A percentile compares a stretch with the other conserved stretches of the same genome.
These are phyloP conservation scores for Solanum clarkiae DNA, from an alignment of 257 asterid genomes.

Conservation along the genomic window DNA sequence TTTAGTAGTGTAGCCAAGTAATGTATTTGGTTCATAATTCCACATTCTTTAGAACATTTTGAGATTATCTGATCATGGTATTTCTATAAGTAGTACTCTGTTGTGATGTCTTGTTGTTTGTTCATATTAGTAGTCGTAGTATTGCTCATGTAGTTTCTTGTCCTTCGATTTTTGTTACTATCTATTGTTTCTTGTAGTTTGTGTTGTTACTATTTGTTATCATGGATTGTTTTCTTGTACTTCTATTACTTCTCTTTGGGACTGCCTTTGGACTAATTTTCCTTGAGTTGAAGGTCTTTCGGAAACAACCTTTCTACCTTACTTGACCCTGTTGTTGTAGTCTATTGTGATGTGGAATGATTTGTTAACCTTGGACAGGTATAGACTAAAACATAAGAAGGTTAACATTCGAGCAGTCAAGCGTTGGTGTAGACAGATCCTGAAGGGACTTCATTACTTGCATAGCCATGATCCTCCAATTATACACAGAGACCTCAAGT, in stretches of 20 bases:
- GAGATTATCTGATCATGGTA: neutral
- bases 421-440: slow-evolving; percentile 83
- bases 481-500: slow-evolving; percentile 85
- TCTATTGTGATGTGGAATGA: neutral
- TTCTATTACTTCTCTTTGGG: neutral
- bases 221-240: neutral
- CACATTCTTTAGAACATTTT: neutral
- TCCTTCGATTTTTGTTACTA: neutral
- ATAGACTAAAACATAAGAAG: slow-evolving; percentile 67
- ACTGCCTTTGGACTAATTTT: neutral
- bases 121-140: neutral
- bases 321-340: neutral
- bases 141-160: neutral
- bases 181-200: too few species aligned
- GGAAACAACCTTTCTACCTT: neutral
- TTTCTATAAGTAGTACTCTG: neutral
- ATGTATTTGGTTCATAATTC: neutral
- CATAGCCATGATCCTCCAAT: slow-evolving; percentile 83
- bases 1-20: neutral
- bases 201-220: neutral
- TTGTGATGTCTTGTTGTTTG: neutral
- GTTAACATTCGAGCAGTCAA: slow-evolving; percentile 74
- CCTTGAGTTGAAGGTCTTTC: neutral
- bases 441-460: slow-evolving; percentile 71
- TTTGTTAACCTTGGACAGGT: slow-evolving; percentile 26